Evolutionary conservation across 2,329 filamentous ascomycete genomes (phyloP).

Genomic region (Dothistroma pini): DNA sequence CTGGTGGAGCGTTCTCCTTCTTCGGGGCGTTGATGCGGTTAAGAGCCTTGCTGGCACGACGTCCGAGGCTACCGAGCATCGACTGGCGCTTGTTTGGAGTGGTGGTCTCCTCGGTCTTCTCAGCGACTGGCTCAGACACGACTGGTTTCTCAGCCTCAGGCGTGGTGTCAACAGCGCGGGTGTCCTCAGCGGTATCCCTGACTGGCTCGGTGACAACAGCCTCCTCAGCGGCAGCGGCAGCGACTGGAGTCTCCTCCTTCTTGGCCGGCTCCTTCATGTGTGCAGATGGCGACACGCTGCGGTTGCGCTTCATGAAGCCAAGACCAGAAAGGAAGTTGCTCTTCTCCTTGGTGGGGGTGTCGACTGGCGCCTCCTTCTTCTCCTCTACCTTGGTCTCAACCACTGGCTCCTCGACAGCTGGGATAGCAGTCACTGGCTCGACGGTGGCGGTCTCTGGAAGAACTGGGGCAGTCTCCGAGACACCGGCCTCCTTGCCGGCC

Average conservation of each 20-base stretch:
- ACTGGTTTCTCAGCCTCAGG: conserved; percentile 25
- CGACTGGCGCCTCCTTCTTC: conserved; percentile 39
- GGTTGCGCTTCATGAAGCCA: conserved; percentile 34
- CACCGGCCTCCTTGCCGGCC: conserved; percentile 48
- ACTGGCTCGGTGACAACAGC: conserved; percentile 24
- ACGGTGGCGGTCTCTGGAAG: conserved; percentile 43
- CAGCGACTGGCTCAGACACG: conserved; percentile 22
- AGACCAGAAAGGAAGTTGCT: conserved; percentile 33
- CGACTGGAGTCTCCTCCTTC: conserved; percentile 29
- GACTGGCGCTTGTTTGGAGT: conserved; percentile 33
- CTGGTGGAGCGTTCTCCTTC: conserved; percentile 28
- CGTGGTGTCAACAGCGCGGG: conserved; percentile 32
- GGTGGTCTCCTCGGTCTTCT: conserved; percentile 22
- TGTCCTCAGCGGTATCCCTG: conserved; percentile 29
- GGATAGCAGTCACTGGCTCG: conserved; percentile 34
- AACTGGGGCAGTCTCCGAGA: conserved; percentile 35
- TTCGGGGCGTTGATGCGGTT: conserved; percentile 31
- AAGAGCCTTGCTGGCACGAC: conserved; percentile 35
- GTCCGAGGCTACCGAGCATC: conserved; percentile 33
- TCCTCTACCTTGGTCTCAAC: conserved; percentile 39
- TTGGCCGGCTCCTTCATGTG: conserved; percentile 35
- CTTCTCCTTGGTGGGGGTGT: conserved; percentile 37
- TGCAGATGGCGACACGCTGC: conserved; percentile 37
- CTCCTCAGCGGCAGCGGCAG: conserved; percentile 28
- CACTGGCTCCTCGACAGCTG: conserved; percentile 35